Conservation (phyloP, 129 eudicot genomes). For the Flaveria ramosissima region DNA sequence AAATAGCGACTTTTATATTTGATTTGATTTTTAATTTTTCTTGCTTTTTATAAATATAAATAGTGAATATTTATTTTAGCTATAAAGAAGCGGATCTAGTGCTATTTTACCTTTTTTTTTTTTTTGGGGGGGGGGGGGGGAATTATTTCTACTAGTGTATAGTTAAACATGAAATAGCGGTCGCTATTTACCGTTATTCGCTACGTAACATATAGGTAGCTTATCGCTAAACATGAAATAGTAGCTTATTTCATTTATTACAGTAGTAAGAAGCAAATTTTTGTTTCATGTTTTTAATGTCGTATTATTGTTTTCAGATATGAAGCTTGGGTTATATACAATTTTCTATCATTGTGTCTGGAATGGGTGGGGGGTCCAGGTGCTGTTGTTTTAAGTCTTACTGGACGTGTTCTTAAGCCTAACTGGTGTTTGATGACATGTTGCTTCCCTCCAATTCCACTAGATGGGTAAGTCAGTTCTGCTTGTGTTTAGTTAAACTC, state of each 20-base stretch:
- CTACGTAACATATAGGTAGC: no score
- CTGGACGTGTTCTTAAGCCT: constrained; percentile 78
- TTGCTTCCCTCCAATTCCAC: constrained; percentile 82
- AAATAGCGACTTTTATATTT: no score
- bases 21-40: no score
- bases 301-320: constrained; percentile 55
- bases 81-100: no score
- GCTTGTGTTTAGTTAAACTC: neutral
- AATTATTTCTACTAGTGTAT: no score
- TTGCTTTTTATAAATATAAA: no score
- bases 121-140: no score
- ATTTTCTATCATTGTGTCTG: constrained; percentile 82
- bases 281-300: neutral
- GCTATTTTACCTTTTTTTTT: no score
- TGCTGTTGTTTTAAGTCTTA: constrained; percentile 82
- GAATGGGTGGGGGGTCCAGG: constrained; percentile 99
- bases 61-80: no score
- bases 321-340: constrained; percentile 99
- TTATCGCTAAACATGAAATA: no score
- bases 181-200: no score
- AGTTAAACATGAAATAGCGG: no score
- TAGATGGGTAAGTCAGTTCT: constrained; percentile 72
- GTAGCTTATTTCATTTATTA: neutral
- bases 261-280: neutral
- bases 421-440: constrained; percentile 89